Percentiles rank a stretch among this genome's conserved stretches.
These are phyloP conservation scores for Dalbergia oliveri DNA, from an alignment of 306 rosid genomes.

Conservation along the genomic window DNA sequence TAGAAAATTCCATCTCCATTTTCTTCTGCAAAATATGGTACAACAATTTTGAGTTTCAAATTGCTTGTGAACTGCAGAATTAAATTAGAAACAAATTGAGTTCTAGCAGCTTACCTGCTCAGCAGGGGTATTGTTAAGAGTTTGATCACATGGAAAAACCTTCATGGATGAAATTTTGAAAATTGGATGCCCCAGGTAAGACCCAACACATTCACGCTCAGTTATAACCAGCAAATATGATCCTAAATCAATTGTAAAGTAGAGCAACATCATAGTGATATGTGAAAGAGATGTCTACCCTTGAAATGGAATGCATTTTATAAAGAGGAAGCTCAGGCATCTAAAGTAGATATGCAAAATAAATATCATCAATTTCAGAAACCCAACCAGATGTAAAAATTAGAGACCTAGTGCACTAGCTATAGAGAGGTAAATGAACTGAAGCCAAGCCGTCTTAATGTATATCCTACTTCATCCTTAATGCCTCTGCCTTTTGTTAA, in stretches of 20 bases:
- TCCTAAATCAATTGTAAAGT: conserved; percentile 53
- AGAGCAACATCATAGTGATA: conserved; percentile 30
- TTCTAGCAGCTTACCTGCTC: conserved; percentile 62
- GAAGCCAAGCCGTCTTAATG: conserved; percentile 2
- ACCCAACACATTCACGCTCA: conserved; percentile 64
- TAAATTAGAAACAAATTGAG: neutral
- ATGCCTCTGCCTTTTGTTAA: conserved; percentile 3
- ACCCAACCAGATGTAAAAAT: neutral
- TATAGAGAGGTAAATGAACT: neutral
- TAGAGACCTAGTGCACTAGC: neutral
- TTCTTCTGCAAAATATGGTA: conserved; percentile 67
- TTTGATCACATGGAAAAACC: conserved; percentile 77
- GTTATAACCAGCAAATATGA: conserved; percentile 76
- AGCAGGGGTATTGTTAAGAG: conserved; percentile 60
- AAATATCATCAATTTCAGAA: conserved; percentile 32
- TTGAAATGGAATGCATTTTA: conserved; percentile 2
- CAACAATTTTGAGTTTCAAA: conserved; percentile 24
- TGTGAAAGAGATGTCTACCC: conserved; percentile 16
- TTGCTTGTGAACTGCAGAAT: conserved; percentile 24
- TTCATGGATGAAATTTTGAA: conserved; percentile 68
- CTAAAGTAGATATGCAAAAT: conserved; percentile 16
- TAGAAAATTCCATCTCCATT: conserved; percentile 79
- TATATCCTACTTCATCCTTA: conserved; percentile 22
- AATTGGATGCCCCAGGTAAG: conserved; percentile 80
- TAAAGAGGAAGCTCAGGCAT: neutral